Evolutionary conservation across 345 rosid species (phyloP).

Genomic region (Iberis pinnata): DNA sequence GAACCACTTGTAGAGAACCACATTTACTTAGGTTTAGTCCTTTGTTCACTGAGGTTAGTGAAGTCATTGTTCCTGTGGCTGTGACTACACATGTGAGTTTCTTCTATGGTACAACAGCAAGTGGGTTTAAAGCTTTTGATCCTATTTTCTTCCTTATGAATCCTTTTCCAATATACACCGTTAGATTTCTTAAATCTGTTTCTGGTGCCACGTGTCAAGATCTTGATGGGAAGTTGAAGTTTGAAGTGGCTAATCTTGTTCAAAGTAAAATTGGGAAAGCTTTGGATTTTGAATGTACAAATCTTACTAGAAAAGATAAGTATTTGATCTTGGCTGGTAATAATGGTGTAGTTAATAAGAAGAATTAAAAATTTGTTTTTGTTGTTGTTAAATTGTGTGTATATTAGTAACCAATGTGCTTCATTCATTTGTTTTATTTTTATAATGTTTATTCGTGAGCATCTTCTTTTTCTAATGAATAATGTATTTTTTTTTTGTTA

Average conservation of each 20-base stretch:
- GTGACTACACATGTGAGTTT: slow-evolving; percentile 37
- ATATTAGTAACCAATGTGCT: slow-evolving; percentile 13
- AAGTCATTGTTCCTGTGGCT: slow-evolving; percentile 60
- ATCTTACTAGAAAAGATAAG: slow-evolving; percentile 64
- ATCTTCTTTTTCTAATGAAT: neutral
- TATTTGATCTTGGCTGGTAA: slow-evolving; percentile 77
- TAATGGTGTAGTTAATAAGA: slow-evolving; percentile 38
- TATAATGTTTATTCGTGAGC: slow-evolving; percentile 8
- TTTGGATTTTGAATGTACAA: slow-evolving; percentile 56
- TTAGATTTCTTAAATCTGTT: slow-evolving; percentile 40
- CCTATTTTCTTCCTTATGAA: slow-evolving; percentile 63
- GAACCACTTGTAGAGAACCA: slow-evolving; percentile 82
- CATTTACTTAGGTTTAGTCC: slow-evolving; percentile 70
- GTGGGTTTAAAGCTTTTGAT: slow-evolving; percentile 65
- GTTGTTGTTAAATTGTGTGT: slow-evolving; percentile 14
- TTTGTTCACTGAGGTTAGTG: slow-evolving; percentile 52
- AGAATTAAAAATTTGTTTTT: slow-evolving; percentile 1
- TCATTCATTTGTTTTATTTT: slow-evolving; percentile 13
- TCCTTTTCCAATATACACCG: slow-evolving; percentile 43
- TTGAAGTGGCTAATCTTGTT: slow-evolving; percentile 55
- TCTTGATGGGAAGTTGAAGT: slow-evolving; percentile 31
- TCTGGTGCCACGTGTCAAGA: slow-evolving; percentile 29
- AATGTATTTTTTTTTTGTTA: neutral
- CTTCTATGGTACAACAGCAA: slow-evolving; percentile 71
- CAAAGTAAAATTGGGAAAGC: slow-evolving; percentile 50